These are phyloP conservation scores for Yamadazyma jaroonii DNA, from an alignment of 1,139 yeast species.

Conservation along the genomic window DNA sequence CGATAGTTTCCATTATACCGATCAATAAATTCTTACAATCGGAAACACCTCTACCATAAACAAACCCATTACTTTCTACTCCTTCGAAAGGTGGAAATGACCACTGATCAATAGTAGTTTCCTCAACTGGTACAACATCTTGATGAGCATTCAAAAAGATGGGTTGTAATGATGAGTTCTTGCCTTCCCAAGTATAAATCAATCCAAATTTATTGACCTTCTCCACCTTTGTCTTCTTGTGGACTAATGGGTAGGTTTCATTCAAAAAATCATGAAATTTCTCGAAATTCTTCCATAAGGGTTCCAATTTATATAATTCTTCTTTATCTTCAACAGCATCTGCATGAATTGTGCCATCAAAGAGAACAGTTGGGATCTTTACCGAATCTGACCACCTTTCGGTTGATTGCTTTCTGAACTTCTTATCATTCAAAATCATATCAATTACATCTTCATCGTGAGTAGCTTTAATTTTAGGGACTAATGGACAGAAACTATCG, in stretches of 20 bases:
- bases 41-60: slow-evolving; percentile 46
- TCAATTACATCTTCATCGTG: slow-evolving; percentile 21
- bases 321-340: slow-evolving; percentile 19
- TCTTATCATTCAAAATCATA: slow-evolving; percentile 33
- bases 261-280: slow-evolving; percentile 28
- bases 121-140: slow-evolving; percentile 51
- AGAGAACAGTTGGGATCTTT: slow-evolving; percentile 63
- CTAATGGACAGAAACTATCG: slow-evolving; percentile 35
- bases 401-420: slow-evolving; percentile 39
- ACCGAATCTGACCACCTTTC: slow-evolving; percentile 53
- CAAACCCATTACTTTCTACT: slow-evolving; percentile 33
- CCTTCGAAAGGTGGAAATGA: slow-evolving; percentile 45
- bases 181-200: slow-evolving; percentile 39
- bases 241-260: slow-evolving; percentile 30
- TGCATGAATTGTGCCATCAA: slow-evolving; percentile 46
- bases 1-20: slow-evolving; percentile 42
- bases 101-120: slow-evolving; percentile 42
- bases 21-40: slow-evolving; percentile 47
- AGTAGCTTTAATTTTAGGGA: slow-evolving; percentile 29
- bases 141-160: slow-evolving; percentile 47
- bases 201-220: slow-evolving; percentile 33
- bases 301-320: slow-evolving; percentile 26
- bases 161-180: slow-evolving; percentile 30
- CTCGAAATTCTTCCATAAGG: slow-evolving; percentile 29
- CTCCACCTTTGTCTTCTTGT: slow-evolving; percentile 28